These are phyloP conservation scores for Crucihimalaya himalaica DNA, from an alignment of 345 rosid species.

Conservation along the genomic window DNA sequence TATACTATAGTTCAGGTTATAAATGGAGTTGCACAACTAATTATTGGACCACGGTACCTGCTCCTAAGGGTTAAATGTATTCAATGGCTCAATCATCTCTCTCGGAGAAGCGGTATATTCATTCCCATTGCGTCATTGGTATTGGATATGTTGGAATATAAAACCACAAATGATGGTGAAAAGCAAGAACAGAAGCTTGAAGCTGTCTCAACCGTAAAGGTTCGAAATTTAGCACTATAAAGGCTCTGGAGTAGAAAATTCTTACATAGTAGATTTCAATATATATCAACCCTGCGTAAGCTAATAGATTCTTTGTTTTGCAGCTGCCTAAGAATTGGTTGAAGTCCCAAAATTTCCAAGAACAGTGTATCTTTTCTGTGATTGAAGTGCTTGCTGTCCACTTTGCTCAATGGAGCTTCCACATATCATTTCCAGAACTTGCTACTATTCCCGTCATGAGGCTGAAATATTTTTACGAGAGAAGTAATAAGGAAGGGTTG, in stretches of 20 bases:
- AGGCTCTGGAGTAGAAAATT: not conserved
- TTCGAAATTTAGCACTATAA: constrained; percentile 31
- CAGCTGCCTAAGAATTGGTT: constrained; percentile 95
- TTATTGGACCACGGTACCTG: constrained; percentile 89
- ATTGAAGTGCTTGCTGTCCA: constrained; percentile 75
- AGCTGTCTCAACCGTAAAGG: constrained; percentile 69
- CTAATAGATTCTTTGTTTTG: constrained; percentile 22
- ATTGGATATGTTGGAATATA: constrained; percentile 81
- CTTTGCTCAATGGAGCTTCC: constrained; percentile 86
- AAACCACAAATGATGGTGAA: constrained; percentile 55
- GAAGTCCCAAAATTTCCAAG: constrained; percentile 80
- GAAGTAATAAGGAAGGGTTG: constrained; percentile 56
- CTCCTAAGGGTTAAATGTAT: constrained; percentile 81
- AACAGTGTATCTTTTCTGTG: constrained; percentile 60
- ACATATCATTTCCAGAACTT: constrained; percentile 91
- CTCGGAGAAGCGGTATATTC: constrained; percentile 69
- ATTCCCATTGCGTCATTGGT: constrained; percentile 70
- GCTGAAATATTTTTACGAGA: constrained; percentile 60
- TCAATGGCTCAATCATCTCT: constrained; percentile 82
- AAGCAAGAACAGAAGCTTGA: constrained; percentile 57
- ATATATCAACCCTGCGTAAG: not conserved
- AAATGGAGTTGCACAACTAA: constrained; percentile 73
- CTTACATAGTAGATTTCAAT: not conserved
- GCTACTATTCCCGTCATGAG: constrained; percentile 72
- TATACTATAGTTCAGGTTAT: constrained; percentile 67